These are phyloP conservation scores for Fusarium sp. DNA, from an alignment of 2,329 filamentous ascomycete genomes.

Conservation along the genomic window DNA sequence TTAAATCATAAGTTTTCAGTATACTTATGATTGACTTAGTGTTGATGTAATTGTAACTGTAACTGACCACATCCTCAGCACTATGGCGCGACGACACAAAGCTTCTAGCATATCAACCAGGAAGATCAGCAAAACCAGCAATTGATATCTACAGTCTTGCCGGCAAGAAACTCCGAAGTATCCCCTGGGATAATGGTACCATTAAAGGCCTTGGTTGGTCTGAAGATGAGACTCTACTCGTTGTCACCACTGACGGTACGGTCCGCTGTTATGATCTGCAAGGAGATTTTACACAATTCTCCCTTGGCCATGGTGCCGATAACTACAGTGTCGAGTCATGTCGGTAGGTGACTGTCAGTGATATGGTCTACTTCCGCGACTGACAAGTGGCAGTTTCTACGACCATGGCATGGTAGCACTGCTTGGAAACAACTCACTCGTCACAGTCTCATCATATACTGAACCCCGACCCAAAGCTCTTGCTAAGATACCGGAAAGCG, in stretches of 20 bases:
- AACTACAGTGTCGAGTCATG: conserved; percentile 89
- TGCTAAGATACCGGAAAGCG: conserved; percentile 77
- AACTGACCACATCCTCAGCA: conserved; percentile 61
- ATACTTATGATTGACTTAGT: conserved; percentile 11
- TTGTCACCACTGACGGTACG: conserved; percentile 88
- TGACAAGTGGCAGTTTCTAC: conserved; percentile 70
- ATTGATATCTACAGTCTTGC: conserved; percentile 96
- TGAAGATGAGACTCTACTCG: conserved; percentile 89
- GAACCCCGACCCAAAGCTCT: conserved; percentile 89
- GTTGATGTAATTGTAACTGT: neutral
- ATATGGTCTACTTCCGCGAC: neutral
- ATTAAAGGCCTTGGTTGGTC: conserved; percentile 95
- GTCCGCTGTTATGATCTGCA: conserved; percentile 94
- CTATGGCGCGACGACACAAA: conserved; percentile 90
- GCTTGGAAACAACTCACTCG: conserved; percentile 84
- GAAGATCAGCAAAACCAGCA: conserved; percentile 77
- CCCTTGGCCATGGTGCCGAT: conserved; percentile 87
- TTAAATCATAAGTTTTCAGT: neutral
- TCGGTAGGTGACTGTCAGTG: conserved; percentile 53
- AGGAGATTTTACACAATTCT: conserved; percentile 94
- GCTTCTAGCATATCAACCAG: conserved; percentile 78
- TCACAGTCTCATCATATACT: conserved; percentile 88
- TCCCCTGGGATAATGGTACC: conserved; percentile 89
- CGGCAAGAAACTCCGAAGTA: conserved; percentile 84
- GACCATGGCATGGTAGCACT: conserved; percentile 91